Conservation (phyloP, 2,329 filamentous ascomycete genomes). For the Corinectria fuckeliana region DNA sequence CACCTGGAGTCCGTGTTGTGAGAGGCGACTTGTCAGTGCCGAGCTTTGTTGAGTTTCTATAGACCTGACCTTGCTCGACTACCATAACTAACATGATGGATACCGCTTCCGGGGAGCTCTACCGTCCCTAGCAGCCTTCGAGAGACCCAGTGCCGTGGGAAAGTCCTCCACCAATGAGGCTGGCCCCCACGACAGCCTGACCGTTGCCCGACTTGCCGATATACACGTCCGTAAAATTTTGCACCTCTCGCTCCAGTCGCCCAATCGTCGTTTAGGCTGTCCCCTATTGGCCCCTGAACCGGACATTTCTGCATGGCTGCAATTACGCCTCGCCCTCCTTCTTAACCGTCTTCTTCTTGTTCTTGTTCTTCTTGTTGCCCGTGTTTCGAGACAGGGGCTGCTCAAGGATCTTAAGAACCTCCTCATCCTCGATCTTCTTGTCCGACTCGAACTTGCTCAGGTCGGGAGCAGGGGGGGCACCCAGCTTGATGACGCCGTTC, state of each 20-base stretch:
- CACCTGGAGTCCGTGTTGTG: constrained; percentile 1
- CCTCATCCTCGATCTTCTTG: constrained; percentile 97
- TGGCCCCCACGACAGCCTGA: constrained; percentile 24
- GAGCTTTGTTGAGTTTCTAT: constrained; percentile 34
- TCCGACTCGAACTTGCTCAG: constrained; percentile 86
- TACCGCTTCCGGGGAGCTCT: constrained; percentile 24
- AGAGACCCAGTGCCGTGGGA: constrained; percentile 18
- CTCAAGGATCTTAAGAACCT: constrained; percentile 92
- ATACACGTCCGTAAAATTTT: constrained; percentile 26
- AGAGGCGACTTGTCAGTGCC: constrained; percentile 32
- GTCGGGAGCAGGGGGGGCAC: constrained; percentile 77
- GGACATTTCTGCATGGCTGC: constrained; percentile 12
- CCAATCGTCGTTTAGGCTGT: constrained; percentile 18
- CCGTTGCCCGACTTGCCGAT: constrained; percentile 23
- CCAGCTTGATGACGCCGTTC: constrained; percentile 90
- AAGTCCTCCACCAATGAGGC: constrained; percentile 17
- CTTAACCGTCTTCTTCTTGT: constrained; percentile 72
- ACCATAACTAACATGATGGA: constrained; percentile 26
- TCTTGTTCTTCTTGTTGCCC: constrained; percentile 90
- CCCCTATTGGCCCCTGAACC: constrained; percentile 24
- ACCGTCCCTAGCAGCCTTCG: constrained; percentile 26
- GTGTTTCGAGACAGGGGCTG: constrained; percentile 86
- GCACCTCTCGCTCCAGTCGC: constrained; percentile 15
- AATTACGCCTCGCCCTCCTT: constrained; percentile 49
- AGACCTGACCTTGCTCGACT: constrained; percentile 29